phyloP scores from a whole-genome alignment of 495 filamentous ascomycete genomes.

The Xylaria cubensis region DNA sequence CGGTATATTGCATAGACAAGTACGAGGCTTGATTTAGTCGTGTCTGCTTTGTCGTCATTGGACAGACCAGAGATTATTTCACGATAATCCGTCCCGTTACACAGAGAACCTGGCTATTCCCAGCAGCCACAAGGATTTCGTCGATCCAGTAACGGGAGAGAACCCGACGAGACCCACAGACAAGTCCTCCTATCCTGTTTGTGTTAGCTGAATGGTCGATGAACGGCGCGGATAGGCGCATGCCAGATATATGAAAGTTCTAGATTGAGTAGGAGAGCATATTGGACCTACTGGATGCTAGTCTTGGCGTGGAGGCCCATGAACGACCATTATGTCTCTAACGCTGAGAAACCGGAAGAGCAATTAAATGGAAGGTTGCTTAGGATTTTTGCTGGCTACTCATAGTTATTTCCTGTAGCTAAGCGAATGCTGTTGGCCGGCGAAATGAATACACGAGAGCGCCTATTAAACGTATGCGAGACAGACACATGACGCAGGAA shows the following conservation, averaged over 20 bases:
- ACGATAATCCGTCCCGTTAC: slow-evolving; percentile 21
- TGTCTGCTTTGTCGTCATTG: slow-evolving; percentile 3
- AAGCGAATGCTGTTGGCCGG: slow-evolving; percentile 6
- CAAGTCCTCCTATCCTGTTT: background rate
- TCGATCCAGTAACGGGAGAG: background rate
- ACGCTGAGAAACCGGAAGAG: background rate
- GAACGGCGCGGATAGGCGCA: background rate
- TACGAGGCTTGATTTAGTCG: background rate
- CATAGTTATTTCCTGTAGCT: slow-evolving; percentile 1
- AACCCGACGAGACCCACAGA: background rate
- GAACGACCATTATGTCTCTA: background rate
- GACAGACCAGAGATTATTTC: slow-evolving; percentile 2
- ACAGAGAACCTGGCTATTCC: slow-evolving; percentile 18
- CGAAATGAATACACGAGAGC: background rate
- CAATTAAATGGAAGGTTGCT: background rate
- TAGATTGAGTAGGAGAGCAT: background rate
- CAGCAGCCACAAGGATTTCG: background rate
- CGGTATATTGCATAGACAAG: background rate
- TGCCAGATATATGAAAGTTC: background rate
- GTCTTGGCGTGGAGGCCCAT: background rate
- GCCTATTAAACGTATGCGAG: slow-evolving; percentile 1
- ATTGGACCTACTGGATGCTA: background rate
- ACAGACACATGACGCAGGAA: slow-evolving; percentile 6
- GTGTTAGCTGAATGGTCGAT: slow-evolving; percentile 1
- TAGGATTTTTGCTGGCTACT: background rate